Evolutionary conservation across 768 basidiomycete species (phyloP).

Genomic region (Pulveroboletus sp.): DNA sequence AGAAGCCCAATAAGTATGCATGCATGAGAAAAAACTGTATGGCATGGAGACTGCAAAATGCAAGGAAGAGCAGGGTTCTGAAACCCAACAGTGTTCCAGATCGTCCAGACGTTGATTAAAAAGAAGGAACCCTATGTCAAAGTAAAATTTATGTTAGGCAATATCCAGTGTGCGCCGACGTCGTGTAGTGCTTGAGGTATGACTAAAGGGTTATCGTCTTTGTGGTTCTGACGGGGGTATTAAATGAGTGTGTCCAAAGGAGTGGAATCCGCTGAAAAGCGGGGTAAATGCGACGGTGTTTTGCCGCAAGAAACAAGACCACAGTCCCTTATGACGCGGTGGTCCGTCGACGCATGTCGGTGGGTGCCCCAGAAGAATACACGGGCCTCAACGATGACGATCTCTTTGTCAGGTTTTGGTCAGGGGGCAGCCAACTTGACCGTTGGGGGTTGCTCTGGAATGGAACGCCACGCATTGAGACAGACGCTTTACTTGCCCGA

Average conservation of each 20-base stretch:
- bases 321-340: conserved; percentile 18
- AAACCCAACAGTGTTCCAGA: conserved; percentile 13
- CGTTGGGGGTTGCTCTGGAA: conserved; percentile 17
- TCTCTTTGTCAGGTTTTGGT: conserved; percentile 11
- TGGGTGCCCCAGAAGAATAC: conserved; percentile 12
- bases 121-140: conserved; percentile 4
- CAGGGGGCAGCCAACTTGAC: conserved; percentile 24
- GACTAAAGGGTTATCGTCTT: conserved; percentile 14
- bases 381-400: conserved; percentile 15
- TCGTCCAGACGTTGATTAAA: conserved; percentile 17
- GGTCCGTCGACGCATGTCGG: conserved; percentile 17
- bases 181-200: conserved; percentile 12
- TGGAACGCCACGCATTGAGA: conserved; percentile 6
- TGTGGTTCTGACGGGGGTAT: conserved; percentile 26
- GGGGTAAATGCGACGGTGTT: conserved; percentile 9
- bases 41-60: conserved; percentile 13
- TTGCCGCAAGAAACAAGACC: not conserved
- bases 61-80: conserved; percentile 5
- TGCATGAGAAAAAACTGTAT: conserved; percentile 10
- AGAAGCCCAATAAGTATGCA: conserved; percentile 9
- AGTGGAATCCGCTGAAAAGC: conserved; percentile 12
- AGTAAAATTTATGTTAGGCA: conserved; percentile 17
- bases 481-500: conserved; percentile 10
- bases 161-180: conserved; percentile 21
- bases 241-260: conserved; percentile 23